Base-by-base conservation (phyloP, 1,284 basidiomycete species). In the Pisolithus thermaeus region DNA sequence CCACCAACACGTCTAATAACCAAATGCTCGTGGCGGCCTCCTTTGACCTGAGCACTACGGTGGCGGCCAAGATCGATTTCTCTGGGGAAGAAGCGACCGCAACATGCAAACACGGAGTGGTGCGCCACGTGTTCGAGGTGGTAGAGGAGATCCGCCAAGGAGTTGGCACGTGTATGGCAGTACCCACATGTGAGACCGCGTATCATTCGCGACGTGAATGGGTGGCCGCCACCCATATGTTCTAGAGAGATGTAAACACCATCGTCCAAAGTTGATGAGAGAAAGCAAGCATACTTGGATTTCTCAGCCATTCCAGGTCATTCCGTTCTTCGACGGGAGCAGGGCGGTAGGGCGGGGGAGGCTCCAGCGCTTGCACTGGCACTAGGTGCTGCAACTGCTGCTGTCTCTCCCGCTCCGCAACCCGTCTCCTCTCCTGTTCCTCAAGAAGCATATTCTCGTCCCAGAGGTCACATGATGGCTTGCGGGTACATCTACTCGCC, bases 401-500 rank as follows among this genome's bases (percentile, higher is more conserved):
- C 14, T 30, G 39, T 20, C 41, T 40, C 47, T 41, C 47, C 22
- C 30, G 43, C 50, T 63, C 62, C n/a, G 41, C 47, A 11, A 49
- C 47, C 14, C 66, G 61, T 36, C 56, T 49, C 9, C 70, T 59
- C 54, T 72, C 71, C 7, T 62, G 63, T 48, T 63, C 64, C 49
- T 70, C 71, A 18, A 73, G 59, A 0, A 74, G 56, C 64, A 70
- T 69, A 12, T 70, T 62, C 46, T 74, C 71, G 50, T 74, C 71
- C 71, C 71, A 74, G 3, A 73, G 59, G 1, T 64, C 63, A 52
- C 72, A 74, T 2, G 69, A 59, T 1, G 72, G 70, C 16, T 58
- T 42, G n/a, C 70, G 61, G 16, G 64, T 66, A 53, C 72, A 73
- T 11, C 52, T 52, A 4, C 58, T 57, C 8, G 45, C 47, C 9